Evolutionary conservation across 495 filamentous ascomycete species (phyloP), one percentile per base, ranked within the genome.

Genomic region (Penicillium turbatum): DNA sequence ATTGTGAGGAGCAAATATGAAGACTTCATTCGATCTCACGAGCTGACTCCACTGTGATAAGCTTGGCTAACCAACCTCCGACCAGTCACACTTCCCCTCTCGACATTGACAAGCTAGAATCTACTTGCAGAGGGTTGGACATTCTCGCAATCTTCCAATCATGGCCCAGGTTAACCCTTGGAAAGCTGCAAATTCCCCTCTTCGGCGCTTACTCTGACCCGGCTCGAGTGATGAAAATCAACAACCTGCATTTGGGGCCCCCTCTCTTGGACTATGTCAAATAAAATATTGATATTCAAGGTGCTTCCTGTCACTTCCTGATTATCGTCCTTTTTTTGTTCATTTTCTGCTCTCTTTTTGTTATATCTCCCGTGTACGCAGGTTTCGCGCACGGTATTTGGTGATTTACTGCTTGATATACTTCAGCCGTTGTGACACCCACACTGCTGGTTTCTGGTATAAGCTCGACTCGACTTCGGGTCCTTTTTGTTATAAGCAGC

Each of bases 241-340:
- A 53, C 55, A 54, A 53, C 52, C 43, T 66, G 63, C 63, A 66
- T 59, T 56, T 31, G 29, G 39, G 15, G 15, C 54, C 55, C 55
- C 56, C 48, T 42, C 46, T 37, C 48, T 48, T 19, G 19, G 35
- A 43, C 38, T 52, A 50, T 48, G 50, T 27, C 17, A 40, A 26
- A 41, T 56, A 56, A 36, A 45, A 60, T 53, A 71, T 67, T 69
- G 68, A 71, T 72, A 72, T 69, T 69, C 66, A 68, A 64, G 49
- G 54, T 47, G 45, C 27, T 60, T 43, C 57, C 39, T 57, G 48
- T 57, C 38, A 35, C 40, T 36, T 40, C 54, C 45, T 51, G 55
- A 45, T 53, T 59, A 47, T 38, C 48, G 48, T 55, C 45, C 30
- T 39, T 64, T 43, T 54, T 42, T 57, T 44, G 36, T 58, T 19